Evolutionary conservation across 1,139 yeast species (phyloP).

Genomic region (Kluyveromyces sp.): DNA sequence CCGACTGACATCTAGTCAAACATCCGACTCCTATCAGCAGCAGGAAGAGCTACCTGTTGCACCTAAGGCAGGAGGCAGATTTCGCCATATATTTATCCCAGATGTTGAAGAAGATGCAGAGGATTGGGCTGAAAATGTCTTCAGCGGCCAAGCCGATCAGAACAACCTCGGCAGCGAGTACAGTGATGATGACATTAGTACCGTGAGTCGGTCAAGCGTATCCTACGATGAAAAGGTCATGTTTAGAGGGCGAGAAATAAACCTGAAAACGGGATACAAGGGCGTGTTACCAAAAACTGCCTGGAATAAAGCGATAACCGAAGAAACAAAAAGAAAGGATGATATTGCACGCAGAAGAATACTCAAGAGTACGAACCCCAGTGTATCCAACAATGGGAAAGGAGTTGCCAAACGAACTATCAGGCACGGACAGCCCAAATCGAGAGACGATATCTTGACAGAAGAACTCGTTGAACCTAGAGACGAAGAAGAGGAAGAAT

Average conservation of each 20-base stretch:
- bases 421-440: background rate
- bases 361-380: too few relatives aligned
- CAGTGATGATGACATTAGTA: background rate
- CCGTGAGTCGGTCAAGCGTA: background rate
- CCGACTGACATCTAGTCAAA: background rate
- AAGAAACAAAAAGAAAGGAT: conserved; percentile 8
- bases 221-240: conserved; percentile 10
- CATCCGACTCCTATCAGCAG: background rate
- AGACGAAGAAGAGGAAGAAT: conserved; percentile 8
- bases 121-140: background rate
- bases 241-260: conserved; percentile 27
- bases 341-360: too few relatives aligned
- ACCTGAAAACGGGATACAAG: conserved; percentile 26
- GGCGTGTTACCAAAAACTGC: conserved; percentile 29
- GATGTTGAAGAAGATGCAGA: conserved; percentile 7
- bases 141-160: conserved; percentile 2
- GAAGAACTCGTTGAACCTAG: conserved; percentile 16
- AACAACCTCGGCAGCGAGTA: background rate
- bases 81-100: conserved; percentile 3
- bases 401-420: conserved; percentile 23
- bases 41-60: conserved; percentile 1
- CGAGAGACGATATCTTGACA: conserved; percentile 15
- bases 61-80: background rate
- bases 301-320: conserved; percentile 25
- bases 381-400: conserved; percentile 11